Evolutionary conservation across 805 yeast species (phyloP), one percentile per base, ranked within the genome.

Genomic region (Kodamaea jinghongensis): DNA sequence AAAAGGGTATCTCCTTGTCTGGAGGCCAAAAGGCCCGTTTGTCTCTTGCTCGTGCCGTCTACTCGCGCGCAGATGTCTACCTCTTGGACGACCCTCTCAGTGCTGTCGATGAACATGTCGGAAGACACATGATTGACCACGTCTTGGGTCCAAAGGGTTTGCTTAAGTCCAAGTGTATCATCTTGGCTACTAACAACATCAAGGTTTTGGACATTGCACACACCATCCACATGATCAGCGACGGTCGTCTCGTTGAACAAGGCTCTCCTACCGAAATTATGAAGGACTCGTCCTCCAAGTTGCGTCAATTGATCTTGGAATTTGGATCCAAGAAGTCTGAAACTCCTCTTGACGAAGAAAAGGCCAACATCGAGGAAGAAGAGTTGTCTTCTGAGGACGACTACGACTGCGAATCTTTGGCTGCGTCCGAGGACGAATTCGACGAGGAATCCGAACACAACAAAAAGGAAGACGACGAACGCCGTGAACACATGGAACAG

Each of bases 11-110:
- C 37, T 87, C 97, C 10, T 71, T 93, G 36, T 86, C 96, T 30
- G 99, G 99, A 37, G 99, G 99, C 32, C 99, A 93, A 63, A 93
- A 93, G 72, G 98, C 99, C 0, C 81, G 99, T 60, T 73, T 93
- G 27, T 82, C 96, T 1, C 74, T 93, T 38, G 99, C 99, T 0
- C 78, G 99, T 58, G 97, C 99, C 9, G 96, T 93, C 7, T 93
- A 93, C 58, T 78, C 96, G 9, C 75, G 98, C 48, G 95, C 98
- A 3, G 98, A 93, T 56, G 78, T 93, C 22, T 89, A 87, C 58
- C 65, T 93, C 29, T 65, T 93, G 47, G 99, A 93, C 60, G 99
- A 93, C 63, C 86, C 95, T 7, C 73, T 93, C 44, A 84, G 95
- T 58, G 99, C 99, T 17, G 99, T 93, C 30, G 99, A 93, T 64